A percentile compares a stretch with the other conserved stretches of the same genome.
phyloP scores from a whole-genome alignment of 73 alveolate genomes.

The Tetrahymena thermophila region DNA sequence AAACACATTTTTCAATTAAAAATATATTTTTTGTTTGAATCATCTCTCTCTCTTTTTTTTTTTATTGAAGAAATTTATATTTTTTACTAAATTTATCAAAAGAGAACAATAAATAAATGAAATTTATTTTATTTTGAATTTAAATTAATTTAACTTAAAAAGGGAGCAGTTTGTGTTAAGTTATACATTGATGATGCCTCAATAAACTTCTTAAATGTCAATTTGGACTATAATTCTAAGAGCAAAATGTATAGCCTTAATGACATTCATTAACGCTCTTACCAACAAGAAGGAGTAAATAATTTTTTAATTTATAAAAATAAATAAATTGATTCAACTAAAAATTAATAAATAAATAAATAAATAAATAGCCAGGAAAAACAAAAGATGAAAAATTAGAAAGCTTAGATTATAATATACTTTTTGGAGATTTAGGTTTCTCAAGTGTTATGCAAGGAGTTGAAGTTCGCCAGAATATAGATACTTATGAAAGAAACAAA shows the following conservation, averaged over 20 bases:
- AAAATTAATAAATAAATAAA: not conserved
- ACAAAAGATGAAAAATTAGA: conserved; percentile 35
- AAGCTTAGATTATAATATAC: conserved; percentile 23
- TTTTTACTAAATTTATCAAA: not conserved
- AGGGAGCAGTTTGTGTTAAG: conserved; percentile 33
- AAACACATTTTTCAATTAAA: too few species aligned
- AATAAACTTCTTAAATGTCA: conserved; percentile 3
- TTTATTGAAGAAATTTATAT: too few species aligned
- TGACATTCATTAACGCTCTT: conserved; percentile 13
- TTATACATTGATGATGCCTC: conserved; percentile 35
- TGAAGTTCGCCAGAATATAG: not conserved
- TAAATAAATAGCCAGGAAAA: conserved; percentile 5
- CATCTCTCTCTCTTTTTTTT: too few species aligned
- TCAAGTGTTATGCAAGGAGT: not conserved
- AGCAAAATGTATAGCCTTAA: conserved; percentile 4
- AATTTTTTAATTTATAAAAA: not conserved
- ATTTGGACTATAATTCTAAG: conserved; percentile 23
- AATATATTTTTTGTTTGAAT: too few species aligned
- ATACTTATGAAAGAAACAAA: not conserved
- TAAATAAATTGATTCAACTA: not conserved
- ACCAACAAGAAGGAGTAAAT: conserved; percentile 4
- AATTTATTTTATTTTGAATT: too few species aligned
- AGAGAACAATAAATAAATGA: too few species aligned
- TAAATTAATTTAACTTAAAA: not conserved
- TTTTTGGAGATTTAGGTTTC: conserved; percentile 28